Evolutionary conservation across 2,329 filamentous ascomycete species (phyloP).

Genomic region (Venturia carpophila): DNA sequence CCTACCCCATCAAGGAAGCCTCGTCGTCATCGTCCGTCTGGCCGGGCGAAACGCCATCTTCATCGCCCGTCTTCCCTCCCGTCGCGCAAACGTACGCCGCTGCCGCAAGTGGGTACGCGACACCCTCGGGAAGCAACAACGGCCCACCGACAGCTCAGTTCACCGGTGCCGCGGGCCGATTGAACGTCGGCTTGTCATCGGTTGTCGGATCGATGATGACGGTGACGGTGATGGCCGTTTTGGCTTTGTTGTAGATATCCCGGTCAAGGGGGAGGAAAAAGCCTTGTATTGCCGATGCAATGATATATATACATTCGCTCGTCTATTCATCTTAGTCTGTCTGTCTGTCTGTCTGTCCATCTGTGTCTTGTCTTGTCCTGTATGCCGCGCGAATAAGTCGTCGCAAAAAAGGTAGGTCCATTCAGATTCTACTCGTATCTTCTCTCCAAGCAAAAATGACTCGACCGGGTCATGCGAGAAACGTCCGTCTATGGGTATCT

Average conservation of each 20-base stretch:
- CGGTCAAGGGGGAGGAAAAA: too few relatives aligned
- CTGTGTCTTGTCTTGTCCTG: too few relatives aligned
- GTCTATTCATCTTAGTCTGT: too few relatives aligned
- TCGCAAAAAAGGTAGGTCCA: too few relatives aligned
- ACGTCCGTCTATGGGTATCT: conserved; percentile 8
- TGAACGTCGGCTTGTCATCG: neutral
- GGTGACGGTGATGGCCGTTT: neutral
- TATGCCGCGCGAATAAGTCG: too few relatives aligned
- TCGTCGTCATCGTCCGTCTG: neutral
- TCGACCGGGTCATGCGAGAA: neutral
- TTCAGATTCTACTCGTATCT: neutral
- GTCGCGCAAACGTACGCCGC: neutral
- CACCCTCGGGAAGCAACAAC: neutral
- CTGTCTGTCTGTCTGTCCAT: too few relatives aligned
- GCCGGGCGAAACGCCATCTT: neutral
- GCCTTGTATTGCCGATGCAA: too few relatives aligned
- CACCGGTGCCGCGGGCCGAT: neutral
- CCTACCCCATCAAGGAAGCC: neutral
- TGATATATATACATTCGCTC: neutral
- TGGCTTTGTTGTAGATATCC: neutral
- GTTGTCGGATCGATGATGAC: neutral
- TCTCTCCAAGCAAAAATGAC: neutral
- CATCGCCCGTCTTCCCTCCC: neutral
- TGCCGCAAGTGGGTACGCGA: neutral
- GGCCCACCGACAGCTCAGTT: neutral